A percentile compares a stretch with the other conserved stretches of the same genome.
Evolutionary conservation across 352 stramenopile species (phyloP).

Genomic region (Phytophthora sp.): DNA sequence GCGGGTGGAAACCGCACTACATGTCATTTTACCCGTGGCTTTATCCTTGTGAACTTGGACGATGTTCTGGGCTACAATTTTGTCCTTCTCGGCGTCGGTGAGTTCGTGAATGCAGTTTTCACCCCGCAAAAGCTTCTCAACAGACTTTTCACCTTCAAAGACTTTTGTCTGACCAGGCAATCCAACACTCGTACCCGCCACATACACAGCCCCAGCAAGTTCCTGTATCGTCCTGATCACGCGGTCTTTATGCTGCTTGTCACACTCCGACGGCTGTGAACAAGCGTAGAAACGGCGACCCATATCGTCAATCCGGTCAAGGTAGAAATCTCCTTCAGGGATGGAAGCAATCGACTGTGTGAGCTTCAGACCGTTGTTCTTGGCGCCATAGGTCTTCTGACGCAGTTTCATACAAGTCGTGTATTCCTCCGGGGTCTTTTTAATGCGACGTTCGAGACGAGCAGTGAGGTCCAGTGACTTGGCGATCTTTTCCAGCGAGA

Average conservation of each 20-base stretch:
- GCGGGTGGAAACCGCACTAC: slow-evolving; percentile 44
- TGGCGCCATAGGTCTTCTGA: slow-evolving; percentile 73
- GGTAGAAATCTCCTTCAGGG: slow-evolving; percentile 91
- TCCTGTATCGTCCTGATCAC: slow-evolving; percentile 52
- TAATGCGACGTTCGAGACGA: slow-evolving; percentile 82
- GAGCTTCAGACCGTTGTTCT: slow-evolving; percentile 66
- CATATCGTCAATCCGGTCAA: slow-evolving; percentile 91
- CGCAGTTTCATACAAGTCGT: slow-evolving; percentile 92
- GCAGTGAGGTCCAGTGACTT: slow-evolving; percentile 80
- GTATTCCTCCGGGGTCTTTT: slow-evolving; percentile 91
- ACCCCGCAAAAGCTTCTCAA: slow-evolving; percentile 90
- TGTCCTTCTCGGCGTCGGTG: slow-evolving; percentile 53
- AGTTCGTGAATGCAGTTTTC: slow-evolving; percentile 92
- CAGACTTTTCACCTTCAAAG: slow-evolving; percentile 82
- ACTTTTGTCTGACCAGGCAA: slow-evolving; percentile 77
- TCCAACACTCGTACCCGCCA: slow-evolving; percentile 92
- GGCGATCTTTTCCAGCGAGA: slow-evolving; percentile 91
- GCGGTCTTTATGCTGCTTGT: slow-evolving; percentile 18
- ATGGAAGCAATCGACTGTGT: slow-evolving; percentile 70
- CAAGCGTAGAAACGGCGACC: slow-evolving; percentile 89
- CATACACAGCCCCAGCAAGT: slow-evolving; percentile 74
- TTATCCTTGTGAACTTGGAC: slow-evolving; percentile 59
- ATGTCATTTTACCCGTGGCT: slow-evolving; percentile 50
- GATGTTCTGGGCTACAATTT: slow-evolving; percentile 94
- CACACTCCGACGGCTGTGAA: slow-evolving; percentile 13